A percentile compares a stretch with the other conserved stretches of the same genome.
phyloP scores from a whole-genome alignment of 768 basidiomycete genomes.

The Tulasnella calospora region DNA sequence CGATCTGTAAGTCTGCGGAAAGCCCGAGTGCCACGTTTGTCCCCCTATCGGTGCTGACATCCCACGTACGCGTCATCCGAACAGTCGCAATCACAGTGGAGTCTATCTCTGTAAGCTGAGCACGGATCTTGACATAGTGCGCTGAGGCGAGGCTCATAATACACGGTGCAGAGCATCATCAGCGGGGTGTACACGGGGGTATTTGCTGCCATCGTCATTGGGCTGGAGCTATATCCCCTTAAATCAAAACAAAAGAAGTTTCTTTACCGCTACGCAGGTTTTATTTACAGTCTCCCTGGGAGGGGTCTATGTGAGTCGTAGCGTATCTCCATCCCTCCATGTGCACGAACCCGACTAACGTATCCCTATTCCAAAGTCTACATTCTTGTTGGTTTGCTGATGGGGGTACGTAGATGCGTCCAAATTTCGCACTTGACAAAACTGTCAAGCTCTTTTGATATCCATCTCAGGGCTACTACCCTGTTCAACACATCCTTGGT shows the following conservation, averaged over 20 bases:
- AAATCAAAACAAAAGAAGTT: constrained; percentile 36
- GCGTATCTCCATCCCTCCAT: background rate
- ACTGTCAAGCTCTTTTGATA: background rate
- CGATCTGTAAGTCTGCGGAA: constrained; percentile 17
- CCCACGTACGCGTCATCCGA: background rate
- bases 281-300: constrained; percentile 37
- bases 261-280: constrained; percentile 36
- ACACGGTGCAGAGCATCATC: constrained; percentile 32
- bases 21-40: background rate
- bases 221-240: constrained; percentile 34
- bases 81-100: background rate
- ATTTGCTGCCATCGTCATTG: constrained; percentile 35
- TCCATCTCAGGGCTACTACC: constrained; percentile 31
- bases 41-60: background rate
- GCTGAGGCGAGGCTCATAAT: background rate
- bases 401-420: background rate
- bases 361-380: background rate
- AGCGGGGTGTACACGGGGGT: constrained; percentile 36
- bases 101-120: constrained; percentile 15
- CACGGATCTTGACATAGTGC: background rate
- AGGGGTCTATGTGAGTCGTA: constrained; percentile 37
- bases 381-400: constrained; percentile 22
- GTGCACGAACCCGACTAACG: background rate
- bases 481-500: constrained; percentile 36
- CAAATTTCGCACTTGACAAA: background rate